phyloP scores from a whole-genome alignment of 2,329 filamentous ascomycete species.

The Fonsecaea monophora region DNA sequence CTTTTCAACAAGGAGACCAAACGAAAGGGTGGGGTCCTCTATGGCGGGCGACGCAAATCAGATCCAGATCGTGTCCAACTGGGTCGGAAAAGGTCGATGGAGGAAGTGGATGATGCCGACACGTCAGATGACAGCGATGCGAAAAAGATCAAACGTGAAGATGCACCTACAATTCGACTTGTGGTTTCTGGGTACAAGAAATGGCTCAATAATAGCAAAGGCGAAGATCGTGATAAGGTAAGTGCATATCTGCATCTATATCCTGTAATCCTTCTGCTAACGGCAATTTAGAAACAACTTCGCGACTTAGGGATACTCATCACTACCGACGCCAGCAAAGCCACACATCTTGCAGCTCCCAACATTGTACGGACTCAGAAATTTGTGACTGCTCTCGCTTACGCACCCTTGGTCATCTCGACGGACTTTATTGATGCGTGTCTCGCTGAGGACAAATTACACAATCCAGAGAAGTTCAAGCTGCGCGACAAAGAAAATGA shows the following conservation, averaged over 20 bases:
- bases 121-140: constrained; percentile 54
- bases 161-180: constrained; percentile 74
- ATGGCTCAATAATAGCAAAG: constrained; percentile 76
- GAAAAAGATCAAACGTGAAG: constrained; percentile 61
- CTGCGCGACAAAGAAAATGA: constrained; percentile 78
- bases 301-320: constrained; percentile 83
- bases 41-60: constrained; percentile 60
- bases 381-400: constrained; percentile 86
- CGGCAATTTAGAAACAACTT: constrained; percentile 69
- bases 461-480: constrained; percentile 68
- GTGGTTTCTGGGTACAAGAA: constrained; percentile 82
- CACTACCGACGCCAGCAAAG: constrained; percentile 74
- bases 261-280: constrained; percentile 21
- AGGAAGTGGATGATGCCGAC: constrained; percentile 43
- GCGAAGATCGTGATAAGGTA: constrained; percentile 82
- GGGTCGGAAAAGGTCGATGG: constrained; percentile 53
- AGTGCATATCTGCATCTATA: constrained; percentile 44
- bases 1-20: constrained; percentile 95
- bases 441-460: constrained; percentile 70
- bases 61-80: constrained; percentile 49
- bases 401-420: constrained; percentile 77
- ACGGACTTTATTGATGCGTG: constrained; percentile 80
- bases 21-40: constrained; percentile 70
- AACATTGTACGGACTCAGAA: constrained; percentile 88
- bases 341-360: constrained; percentile 87